phyloP scores from a whole-genome alignment of 2,329 filamentous ascomycete genomes.

The Scedosporium dehoogii region DNA sequence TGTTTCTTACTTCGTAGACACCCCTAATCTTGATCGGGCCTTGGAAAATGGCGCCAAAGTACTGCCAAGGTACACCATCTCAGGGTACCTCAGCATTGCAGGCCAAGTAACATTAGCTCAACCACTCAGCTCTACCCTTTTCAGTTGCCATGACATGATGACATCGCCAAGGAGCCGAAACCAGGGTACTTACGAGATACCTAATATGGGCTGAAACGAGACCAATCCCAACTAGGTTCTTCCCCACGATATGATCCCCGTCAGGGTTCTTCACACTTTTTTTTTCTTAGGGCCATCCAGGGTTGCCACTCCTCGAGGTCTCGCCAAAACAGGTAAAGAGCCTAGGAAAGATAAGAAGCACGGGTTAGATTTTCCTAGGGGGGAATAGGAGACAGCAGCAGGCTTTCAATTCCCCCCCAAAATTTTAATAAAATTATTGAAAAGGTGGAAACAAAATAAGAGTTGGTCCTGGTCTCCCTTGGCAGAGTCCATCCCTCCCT shows the following conservation, averaged over 20 bases:
- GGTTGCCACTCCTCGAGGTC: neutral
- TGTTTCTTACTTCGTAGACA: too few relatives aligned
- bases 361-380: neutral
- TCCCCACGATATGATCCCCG: neutral
- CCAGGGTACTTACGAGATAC: neutral
- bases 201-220: neutral
- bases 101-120: too few relatives aligned
- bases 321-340: neutral
- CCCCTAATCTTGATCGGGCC: too few relatives aligned
- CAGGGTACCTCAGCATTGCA: too few relatives aligned
- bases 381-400: neutral
- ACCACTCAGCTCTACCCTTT: too few relatives aligned
- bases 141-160: too few relatives aligned
- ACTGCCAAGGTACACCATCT: too few relatives aligned
- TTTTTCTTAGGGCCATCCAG: neutral
- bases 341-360: neutral
- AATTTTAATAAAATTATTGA: too few relatives aligned
- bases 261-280: neutral
- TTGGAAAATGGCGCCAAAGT: too few relatives aligned
- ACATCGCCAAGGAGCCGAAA: too few relatives aligned
- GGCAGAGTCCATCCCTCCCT: neutral
- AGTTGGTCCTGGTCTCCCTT: neutral
- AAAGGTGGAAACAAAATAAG: neutral
- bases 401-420: too few relatives aligned
- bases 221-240: neutral